phyloP scores from a whole-genome alignment of 805 yeast genomes.

The Ogataea zsoltii region DNA sequence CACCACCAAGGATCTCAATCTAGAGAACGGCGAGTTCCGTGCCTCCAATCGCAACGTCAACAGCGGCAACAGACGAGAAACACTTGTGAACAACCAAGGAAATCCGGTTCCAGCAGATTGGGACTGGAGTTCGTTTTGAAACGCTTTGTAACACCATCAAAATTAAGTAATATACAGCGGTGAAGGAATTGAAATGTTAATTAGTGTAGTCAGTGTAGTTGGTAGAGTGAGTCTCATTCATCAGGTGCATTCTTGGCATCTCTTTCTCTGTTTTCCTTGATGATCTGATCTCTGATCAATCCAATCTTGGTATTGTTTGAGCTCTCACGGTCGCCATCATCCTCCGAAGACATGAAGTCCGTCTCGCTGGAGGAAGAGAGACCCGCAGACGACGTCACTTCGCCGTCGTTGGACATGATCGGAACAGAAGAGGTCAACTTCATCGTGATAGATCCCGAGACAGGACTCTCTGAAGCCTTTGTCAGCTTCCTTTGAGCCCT shows the following conservation, averaged over 20 bases:
- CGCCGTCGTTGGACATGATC: slow-evolving; percentile 49
- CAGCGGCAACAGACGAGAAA: slow-evolving; percentile 21
- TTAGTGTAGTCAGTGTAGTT: not conserved
- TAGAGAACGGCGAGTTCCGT: slow-evolving; percentile 22
- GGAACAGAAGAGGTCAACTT: slow-evolving; percentile 52
- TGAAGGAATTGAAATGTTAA: not conserved
- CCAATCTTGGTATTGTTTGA: slow-evolving; percentile 13
- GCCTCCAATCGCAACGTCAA: slow-evolving; percentile 10
- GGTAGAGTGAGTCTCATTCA: not conserved
- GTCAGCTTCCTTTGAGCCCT: slow-evolving; percentile 35
- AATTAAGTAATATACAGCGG: not conserved
- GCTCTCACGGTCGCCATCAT: slow-evolving; percentile 4
- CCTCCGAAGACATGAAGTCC: slow-evolving; percentile 26
- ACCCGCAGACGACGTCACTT: slow-evolving; percentile 31
- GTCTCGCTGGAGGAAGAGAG: slow-evolving; percentile 31
- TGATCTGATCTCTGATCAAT: slow-evolving; percentile 30
- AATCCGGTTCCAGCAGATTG: slow-evolving; percentile 38
- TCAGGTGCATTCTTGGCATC: slow-evolving; percentile 15
- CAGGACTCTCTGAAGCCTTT: slow-evolving; percentile 23
- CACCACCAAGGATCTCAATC: slow-evolving; percentile 30
- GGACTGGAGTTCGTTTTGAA: slow-evolving; percentile 41
- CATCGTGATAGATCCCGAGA: slow-evolving; percentile 41
- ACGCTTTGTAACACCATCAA: not conserved
- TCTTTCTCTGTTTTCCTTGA: slow-evolving; percentile 32
- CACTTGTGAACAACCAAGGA: slow-evolving; percentile 15